These are phyloP conservation scores for Candida mattraensis DNA, from an alignment of 805 yeast genomes.

Conservation along the genomic window DNA sequence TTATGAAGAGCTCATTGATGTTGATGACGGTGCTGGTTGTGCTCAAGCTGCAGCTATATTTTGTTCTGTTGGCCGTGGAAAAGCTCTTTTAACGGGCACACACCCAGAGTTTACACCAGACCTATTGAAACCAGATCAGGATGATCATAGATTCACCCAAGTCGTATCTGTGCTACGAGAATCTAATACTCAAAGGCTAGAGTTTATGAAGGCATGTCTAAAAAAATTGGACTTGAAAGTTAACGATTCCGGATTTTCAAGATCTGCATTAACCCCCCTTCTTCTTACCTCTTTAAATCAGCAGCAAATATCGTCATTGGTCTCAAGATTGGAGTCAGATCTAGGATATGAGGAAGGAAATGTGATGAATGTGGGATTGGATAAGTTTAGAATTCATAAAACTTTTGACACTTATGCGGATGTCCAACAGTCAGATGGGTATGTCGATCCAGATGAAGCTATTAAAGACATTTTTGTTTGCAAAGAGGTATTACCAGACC, in stretches of 20 bases:
- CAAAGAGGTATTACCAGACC: slow-evolving; percentile 43
- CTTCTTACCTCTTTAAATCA: slow-evolving; percentile 46
- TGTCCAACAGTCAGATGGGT: slow-evolving; percentile 33
- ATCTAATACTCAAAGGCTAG: slow-evolving; percentile 48
- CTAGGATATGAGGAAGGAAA: slow-evolving; percentile 41
- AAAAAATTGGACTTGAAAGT: slow-evolving; percentile 66
- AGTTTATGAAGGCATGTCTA: slow-evolving; percentile 59
- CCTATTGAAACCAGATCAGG: slow-evolving; percentile 38
- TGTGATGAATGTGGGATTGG: slow-evolving; percentile 51
- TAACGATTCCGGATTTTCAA: slow-evolving; percentile 46
- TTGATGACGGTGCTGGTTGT: slow-evolving; percentile 34
- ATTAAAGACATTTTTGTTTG: slow-evolving; percentile 56
- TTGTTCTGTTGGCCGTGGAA: slow-evolving; percentile 71
- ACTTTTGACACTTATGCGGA: slow-evolving; percentile 32
- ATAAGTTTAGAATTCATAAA: slow-evolving; percentile 52
- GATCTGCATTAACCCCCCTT: slow-evolving; percentile 73
- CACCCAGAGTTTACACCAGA: slow-evolving; percentile 84
- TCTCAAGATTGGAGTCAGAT: slow-evolving; percentile 31
- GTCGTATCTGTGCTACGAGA: slow-evolving; percentile 43
- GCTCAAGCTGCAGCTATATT: slow-evolving; percentile 69
- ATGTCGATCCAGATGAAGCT: slow-evolving; percentile 56
- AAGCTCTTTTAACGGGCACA: slow-evolving; percentile 74
- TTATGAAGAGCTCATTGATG: slow-evolving; percentile 58
- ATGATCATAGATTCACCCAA: slow-evolving; percentile 25
- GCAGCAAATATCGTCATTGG: slow-evolving; percentile 32